A percentile compares a stretch with the other conserved stretches of the same genome.
These are phyloP conservation scores for Aschersonia sp. DNA, from an alignment of 2,329 filamentous ascomycete species.

Conservation along the genomic window DNA sequence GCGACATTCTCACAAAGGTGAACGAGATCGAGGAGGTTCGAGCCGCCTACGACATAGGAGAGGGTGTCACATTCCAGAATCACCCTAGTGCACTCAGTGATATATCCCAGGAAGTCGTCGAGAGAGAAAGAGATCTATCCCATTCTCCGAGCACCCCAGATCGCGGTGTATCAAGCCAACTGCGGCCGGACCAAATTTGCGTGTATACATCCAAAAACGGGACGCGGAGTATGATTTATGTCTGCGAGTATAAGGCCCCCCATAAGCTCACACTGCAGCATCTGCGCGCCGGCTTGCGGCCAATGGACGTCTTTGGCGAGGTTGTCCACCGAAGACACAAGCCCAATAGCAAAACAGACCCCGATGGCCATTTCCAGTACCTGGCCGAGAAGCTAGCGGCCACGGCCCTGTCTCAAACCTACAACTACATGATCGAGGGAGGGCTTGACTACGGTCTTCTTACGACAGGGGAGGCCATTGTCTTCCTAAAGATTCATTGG, in stretches of 20 bases:
- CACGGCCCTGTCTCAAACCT: slow-evolving; percentile 31
- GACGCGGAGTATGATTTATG: slow-evolving; percentile 11
- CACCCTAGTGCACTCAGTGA: slow-evolving; percentile 1
- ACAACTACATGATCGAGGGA: slow-evolving; percentile 33
- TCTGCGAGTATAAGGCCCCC: slow-evolving; percentile 31
- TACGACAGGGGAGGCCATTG: slow-evolving; percentile 25
- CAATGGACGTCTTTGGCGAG: slow-evolving; percentile 24
- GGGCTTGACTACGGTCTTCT: slow-evolving; percentile 28
- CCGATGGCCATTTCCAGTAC: slow-evolving; percentile 18
- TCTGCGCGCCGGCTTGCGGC: slow-evolving; percentile 24
- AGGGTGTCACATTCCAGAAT: slow-evolving; percentile 2
- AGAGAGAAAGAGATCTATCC: neutral
- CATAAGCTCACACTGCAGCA: slow-evolving; percentile 27
- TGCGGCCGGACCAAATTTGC: slow-evolving; percentile 19
- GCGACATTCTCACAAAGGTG: neutral
- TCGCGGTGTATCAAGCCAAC: slow-evolving; percentile 7
- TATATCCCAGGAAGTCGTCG: neutral
- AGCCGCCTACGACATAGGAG: neutral
- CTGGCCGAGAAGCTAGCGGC: slow-evolving; percentile 21
- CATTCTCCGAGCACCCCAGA: slow-evolving; percentile 6
- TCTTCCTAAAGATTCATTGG: slow-evolving; percentile 25
- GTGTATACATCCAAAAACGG: slow-evolving; percentile 6
- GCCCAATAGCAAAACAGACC: slow-evolving; percentile 5
- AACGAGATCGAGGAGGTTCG: neutral
- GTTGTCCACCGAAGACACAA: slow-evolving; percentile 11